Evolutionary conservation across 345 rosid genomes (phyloP), one percentile per base, ranked within the genome.

Genomic region (Alliaria petiolata): DNA sequence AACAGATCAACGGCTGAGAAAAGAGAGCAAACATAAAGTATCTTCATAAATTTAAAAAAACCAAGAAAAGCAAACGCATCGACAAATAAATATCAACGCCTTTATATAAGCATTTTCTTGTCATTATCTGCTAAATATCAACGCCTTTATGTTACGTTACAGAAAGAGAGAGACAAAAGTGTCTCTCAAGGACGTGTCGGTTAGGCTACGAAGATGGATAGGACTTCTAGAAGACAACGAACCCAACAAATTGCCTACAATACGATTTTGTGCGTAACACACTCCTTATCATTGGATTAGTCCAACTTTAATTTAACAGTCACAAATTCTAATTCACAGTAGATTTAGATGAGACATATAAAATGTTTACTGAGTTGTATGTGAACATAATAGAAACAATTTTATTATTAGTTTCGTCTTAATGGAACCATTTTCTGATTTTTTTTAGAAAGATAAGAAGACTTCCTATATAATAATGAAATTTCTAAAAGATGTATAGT

Each of bases 211-310:
- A 10, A 49, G 31, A 62, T 54, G 54, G 75, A 62, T 76, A 76
- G 5, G 40, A 45, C 70, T 76, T 76, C 79, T 76, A 76, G 79
- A 76, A 75, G 79, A 62, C 60, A 54, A 10, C 3, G 11, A 51
- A 39, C n/a, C n/a, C n/a, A n/a, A n/a, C n/a, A n/a, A n/a, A n/a
- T n/a, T n/a, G 17, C 42, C 40, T 16, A 46, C 43, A n/a, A 22
- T 2, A 15, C 68, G 49, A 50, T 56, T 65, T 25, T 72, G 65
- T 45, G 70, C 64, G n/a, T n/a, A n/a, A n/a, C n/a, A n/a, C n/a
- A n/a, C n/a, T 62, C 57, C 53, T 58, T 7, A 5, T 22, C 8
- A 9, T 19, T 67, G 62, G 19, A 7, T 38, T 40, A 36, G 8
- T 7, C 28, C 26, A 26, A 16, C 17, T 38, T 49, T 3, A 63